These are phyloP conservation scores for Diospyros lotus DNA, from an alignment of 148 eudicot species.

Conservation along the genomic window DNA sequence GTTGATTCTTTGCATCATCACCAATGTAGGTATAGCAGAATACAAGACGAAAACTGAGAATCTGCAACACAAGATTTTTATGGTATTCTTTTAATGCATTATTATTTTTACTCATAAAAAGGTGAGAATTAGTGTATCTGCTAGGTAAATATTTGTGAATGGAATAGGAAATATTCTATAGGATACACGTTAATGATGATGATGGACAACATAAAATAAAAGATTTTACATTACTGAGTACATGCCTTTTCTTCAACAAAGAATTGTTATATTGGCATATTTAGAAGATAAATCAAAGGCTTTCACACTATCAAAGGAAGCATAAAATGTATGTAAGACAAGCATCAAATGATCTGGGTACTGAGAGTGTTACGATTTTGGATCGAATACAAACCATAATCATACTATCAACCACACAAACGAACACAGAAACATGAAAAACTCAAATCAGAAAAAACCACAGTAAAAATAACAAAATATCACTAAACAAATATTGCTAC, in stretches of 20 bases:
- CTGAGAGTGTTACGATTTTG: too few relatives aligned
- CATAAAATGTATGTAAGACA: not conserved
- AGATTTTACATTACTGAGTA: not conserved
- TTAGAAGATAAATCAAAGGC: not conserved
- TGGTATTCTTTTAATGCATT: too few relatives aligned
- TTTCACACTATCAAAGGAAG: not conserved
- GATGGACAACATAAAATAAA: not conserved
- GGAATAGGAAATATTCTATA: not conserved
- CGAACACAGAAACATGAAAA: too few relatives aligned
- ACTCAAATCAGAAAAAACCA: too few relatives aligned
- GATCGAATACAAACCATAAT: too few relatives aligned
- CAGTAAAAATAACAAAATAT: too few relatives aligned
- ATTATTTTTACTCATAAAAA: too few relatives aligned
- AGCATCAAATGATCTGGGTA: not conserved
- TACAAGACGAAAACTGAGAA: not conserved
- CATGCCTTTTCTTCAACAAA: not conserved
- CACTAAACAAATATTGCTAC: too few relatives aligned
- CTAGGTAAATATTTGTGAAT: not conserved
- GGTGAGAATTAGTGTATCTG: not conserved
- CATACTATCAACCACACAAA: too few relatives aligned
- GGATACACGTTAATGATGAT: not conserved
- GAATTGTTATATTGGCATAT: not conserved
- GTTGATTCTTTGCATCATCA: too few relatives aligned
- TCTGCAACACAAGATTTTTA: too few relatives aligned
- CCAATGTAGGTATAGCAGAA: not conserved